phyloP scores from a whole-genome alignment of 164 flowering plant species.

The Houttuynia cordata region DNA sequence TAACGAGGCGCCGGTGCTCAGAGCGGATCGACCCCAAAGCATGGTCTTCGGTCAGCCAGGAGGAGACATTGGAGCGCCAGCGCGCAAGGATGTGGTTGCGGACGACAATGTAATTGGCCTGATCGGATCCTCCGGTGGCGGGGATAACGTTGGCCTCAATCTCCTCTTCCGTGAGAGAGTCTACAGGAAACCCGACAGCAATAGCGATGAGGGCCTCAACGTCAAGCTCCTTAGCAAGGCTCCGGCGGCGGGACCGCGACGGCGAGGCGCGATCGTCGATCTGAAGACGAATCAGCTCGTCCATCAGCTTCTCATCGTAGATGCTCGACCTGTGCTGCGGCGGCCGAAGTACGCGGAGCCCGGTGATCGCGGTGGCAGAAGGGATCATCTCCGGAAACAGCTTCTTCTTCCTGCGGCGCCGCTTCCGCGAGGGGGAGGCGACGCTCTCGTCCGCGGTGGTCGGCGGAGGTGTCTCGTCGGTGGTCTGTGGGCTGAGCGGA shows the following conservation, averaged over 20 bases:
- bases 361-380: constrained; percentile 24
- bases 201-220: constrained; percentile 76
- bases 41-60: constrained; percentile 62
- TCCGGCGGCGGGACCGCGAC: constrained; percentile 37
- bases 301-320: constrained; percentile 25
- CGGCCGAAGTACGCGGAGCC: constrained; percentile 38
- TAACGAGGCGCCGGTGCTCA: constrained; percentile 53
- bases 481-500: background rate
- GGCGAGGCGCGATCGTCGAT: constrained; percentile 27
- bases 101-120: constrained; percentile 69
- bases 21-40: constrained; percentile 58
- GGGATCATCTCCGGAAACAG: constrained; percentile 58
- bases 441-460: constrained; percentile 5
- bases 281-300: constrained; percentile 26
- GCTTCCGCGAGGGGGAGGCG: constrained; percentile 24
- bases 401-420: constrained; percentile 66
- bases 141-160: constrained; percentile 68
- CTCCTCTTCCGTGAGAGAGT: constrained; percentile 88
- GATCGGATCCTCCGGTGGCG: constrained; percentile 58
- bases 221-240: constrained; percentile 57
- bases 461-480: background rate
- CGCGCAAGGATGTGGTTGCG: constrained; percentile 76
- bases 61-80: constrained; percentile 73
- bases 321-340: constrained; percentile 23
- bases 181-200: constrained; percentile 86